Evolutionary conservation across 2,329 filamentous ascomycete species (phyloP).

Genomic region (Ophiostoma triangulosporum): DNA sequence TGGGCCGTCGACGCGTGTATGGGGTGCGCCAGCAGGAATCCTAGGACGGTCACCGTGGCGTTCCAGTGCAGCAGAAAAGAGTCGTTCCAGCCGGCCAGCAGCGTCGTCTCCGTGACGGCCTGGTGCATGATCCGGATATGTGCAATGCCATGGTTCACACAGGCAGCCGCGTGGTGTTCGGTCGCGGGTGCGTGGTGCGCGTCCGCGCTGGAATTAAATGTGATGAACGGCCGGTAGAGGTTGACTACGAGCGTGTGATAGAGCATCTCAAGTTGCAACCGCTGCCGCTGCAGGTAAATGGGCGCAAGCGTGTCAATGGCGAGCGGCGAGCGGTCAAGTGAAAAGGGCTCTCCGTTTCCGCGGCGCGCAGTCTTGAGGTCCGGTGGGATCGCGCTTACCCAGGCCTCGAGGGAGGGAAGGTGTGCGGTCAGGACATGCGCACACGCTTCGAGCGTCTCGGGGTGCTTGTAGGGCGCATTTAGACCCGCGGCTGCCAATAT

Average conservation of each 20-base stretch:
- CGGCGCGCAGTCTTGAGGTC: background rate
- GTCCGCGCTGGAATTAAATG: slow-evolving; percentile 16
- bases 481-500: background rate
- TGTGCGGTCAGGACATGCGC: background rate
- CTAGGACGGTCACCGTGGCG: slow-evolving; percentile 26
- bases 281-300: slow-evolving; percentile 28
- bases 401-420: background rate
- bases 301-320: slow-evolving; percentile 16
- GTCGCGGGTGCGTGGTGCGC: slow-evolving; percentile 11
- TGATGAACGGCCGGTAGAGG: slow-evolving; percentile 27
- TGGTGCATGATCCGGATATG: slow-evolving; percentile 25
- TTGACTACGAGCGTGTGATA: slow-evolving; percentile 26
- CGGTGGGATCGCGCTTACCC: background rate
- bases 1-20: slow-evolving; percentile 16
- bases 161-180: slow-evolving; percentile 19
- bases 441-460: slow-evolving; percentile 3
- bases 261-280: slow-evolving; percentile 26
- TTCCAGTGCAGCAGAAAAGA: slow-evolving; percentile 31
- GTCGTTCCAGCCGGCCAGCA: slow-evolving; percentile 26
- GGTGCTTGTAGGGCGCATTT: background rate
- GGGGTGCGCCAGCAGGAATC: slow-evolving; percentile 27
- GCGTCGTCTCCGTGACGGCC: slow-evolving; percentile 18
- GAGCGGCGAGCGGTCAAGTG: background rate
- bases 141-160: slow-evolving; percentile 23
- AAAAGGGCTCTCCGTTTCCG: background rate